Conservation (phyloP, 2,329 filamentous ascomycete species). For the Pseudogymnoascus sp. region DNA sequence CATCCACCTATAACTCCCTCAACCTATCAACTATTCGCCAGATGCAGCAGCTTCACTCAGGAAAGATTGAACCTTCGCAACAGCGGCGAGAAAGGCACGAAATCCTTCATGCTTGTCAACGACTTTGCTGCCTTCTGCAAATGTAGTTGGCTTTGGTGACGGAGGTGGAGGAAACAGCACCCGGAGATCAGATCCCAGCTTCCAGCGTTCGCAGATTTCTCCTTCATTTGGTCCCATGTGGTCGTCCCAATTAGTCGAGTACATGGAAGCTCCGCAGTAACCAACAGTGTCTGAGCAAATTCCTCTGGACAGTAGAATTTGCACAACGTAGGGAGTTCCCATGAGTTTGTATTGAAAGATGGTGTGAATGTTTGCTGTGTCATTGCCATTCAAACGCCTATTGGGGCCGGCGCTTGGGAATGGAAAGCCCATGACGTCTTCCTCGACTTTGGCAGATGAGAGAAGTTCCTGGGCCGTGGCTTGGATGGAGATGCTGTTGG, state of each 20-base stretch:
- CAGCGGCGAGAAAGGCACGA: conserved; percentile 16
- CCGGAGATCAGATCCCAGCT: conserved; percentile 18
- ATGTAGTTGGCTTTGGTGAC: background rate
- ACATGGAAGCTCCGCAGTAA: conserved; percentile 22
- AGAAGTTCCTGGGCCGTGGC: conserved; percentile 13
- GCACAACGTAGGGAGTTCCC: conserved; percentile 21
- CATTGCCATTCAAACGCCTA: conserved; percentile 14
- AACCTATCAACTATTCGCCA: background rate
- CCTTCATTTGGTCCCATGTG: conserved; percentile 9
- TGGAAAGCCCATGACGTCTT: conserved; percentile 18
- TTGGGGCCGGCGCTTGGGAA: conserved; percentile 18
- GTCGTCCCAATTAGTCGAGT: conserved; percentile 20
- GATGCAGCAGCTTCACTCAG: conserved; percentile 1
- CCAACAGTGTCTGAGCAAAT: conserved; percentile 13
- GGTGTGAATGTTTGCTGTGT: conserved; percentile 19
- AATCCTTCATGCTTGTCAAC: conserved; percentile 14
- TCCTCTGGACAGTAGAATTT: conserved; percentile 27
- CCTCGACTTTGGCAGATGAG: conserved; percentile 11
- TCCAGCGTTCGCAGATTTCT: conserved; percentile 16
- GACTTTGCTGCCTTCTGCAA: background rate
- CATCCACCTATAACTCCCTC: background rate
- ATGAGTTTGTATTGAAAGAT: conserved; percentile 19
- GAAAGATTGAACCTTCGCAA: conserved; percentile 15
- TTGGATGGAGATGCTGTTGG: conserved; percentile 11
- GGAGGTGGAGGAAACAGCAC: conserved; percentile 18